Conservation (phyloP, 345 rosid genomes). For the Populus alba region DNA sequence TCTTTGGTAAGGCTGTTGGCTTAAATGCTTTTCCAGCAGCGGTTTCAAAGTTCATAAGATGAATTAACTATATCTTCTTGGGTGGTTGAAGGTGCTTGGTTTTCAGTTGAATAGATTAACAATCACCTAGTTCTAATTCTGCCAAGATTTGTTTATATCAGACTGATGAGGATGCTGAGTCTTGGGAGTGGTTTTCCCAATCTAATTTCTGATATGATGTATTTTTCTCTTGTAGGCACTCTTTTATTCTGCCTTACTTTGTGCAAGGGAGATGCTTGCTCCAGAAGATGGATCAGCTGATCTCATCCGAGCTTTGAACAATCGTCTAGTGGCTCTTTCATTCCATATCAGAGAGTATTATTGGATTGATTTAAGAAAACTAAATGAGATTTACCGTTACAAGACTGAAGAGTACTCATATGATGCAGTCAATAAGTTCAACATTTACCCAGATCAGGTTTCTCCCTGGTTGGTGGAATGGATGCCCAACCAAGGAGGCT, state of each 20-base stretch:
- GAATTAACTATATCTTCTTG: background rate
- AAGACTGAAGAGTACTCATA: conserved; percentile 81
- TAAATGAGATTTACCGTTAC: conserved; percentile 36
- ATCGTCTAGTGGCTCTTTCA: conserved; percentile 82
- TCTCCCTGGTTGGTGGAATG: conserved; percentile 94
- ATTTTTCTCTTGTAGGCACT: conserved; percentile 54
- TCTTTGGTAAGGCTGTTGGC: background rate
- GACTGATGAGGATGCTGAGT: background rate
- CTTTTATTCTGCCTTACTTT: conserved; percentile 78
- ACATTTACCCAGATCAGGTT: conserved; percentile 95
- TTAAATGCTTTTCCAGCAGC: background rate
- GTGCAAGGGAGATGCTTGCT: conserved; percentile 86
- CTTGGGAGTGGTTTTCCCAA: background rate
- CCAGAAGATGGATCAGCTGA: conserved; percentile 89
- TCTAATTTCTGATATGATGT: background rate
- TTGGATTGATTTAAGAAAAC: conserved; percentile 61
- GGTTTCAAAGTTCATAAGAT: background rate
- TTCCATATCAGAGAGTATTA: conserved; percentile 94
- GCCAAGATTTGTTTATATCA: background rate
- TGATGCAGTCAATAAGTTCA: conserved; percentile 91
- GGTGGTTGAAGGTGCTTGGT: background rate
- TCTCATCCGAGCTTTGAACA: conserved; percentile 70
- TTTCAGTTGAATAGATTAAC: background rate
- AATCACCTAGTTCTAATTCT: background rate
- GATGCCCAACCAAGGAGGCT: conserved; percentile 87